Conservation (phyloP, 305 asterid species). For the Solanum chacoense region DNA sequence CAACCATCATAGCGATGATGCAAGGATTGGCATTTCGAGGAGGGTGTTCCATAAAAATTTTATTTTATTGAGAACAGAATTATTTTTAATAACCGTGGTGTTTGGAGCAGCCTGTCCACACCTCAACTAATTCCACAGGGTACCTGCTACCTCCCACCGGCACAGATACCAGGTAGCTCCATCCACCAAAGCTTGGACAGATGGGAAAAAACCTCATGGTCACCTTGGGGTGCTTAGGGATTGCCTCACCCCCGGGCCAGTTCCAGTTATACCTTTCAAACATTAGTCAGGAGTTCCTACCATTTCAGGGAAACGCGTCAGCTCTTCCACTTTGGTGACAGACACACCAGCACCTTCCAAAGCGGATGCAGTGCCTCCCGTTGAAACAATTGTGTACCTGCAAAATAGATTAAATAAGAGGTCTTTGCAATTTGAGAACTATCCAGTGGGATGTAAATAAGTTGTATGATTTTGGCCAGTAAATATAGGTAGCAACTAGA, state of each 20-base stretch:
- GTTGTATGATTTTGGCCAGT: neutral
- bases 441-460: neutral
- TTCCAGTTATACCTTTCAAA: neutral
- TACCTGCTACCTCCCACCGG: neutral
- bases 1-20: neutral
- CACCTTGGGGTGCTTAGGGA: neutral
- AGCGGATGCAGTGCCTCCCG: conserved; percentile 92
- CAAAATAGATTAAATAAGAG: conserved; percentile 2
- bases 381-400: conserved; percentile 85
- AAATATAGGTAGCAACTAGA: neutral
- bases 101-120: neutral
- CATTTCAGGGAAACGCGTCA: conserved; percentile 91
- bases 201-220: neutral
- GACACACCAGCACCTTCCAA: conserved; percentile 60
- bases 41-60: neutral
- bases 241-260: neutral
- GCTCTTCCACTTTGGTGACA: conserved; percentile 92
- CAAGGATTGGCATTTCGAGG: neutral
- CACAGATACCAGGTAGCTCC: neutral
- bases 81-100: neutral
- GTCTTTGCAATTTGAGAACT: neutral
- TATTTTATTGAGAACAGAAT: neutral
- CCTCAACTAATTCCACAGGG: neutral
- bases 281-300: conserved; percentile 21
- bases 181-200: neutral